These are phyloP conservation scores for Leptographium lundbergii DNA, from an alignment of 2,329 filamentous ascomycete species.

Conservation along the genomic window DNA sequence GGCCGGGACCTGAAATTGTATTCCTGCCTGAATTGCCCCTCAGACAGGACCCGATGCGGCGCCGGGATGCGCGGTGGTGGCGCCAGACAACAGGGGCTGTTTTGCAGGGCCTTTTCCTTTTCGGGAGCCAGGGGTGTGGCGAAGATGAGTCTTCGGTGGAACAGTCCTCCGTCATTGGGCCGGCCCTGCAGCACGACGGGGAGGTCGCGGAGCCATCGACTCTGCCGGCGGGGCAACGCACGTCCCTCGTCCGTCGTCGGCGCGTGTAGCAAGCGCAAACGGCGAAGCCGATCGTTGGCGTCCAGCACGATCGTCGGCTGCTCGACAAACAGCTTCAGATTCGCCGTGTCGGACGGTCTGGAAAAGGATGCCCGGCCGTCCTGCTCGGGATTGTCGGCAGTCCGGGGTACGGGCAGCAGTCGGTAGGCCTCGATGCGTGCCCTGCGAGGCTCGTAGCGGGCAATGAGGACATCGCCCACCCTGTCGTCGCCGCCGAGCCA, in stretches of 20 bases:
- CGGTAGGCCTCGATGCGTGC: conserved; percentile 73
- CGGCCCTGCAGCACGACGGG: conserved; percentile 37
- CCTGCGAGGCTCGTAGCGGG: conserved; percentile 60
- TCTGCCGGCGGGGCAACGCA: too few relatives aligned
- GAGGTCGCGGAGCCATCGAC: conserved; percentile 30
- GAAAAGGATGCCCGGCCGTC: neutral
- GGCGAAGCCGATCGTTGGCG: neutral
- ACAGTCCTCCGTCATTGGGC: conserved; percentile 7
- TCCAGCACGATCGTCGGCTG: neutral
- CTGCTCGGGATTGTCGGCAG: neutral
- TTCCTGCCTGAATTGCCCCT: neutral
- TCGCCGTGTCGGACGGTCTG: neutral
- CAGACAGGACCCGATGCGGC: conserved; percentile 31
- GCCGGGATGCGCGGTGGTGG: conserved; percentile 61
- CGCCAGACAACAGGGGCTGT: conserved; percentile 48
- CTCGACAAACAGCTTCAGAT: neutral
- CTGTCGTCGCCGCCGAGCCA: conserved; percentile 73
- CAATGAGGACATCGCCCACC: conserved; percentile 61
- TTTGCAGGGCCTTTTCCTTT: conserved; percentile 17
- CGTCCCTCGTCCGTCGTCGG: too few relatives aligned
- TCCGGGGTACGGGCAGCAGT: conserved; percentile 31
- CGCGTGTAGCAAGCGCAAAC: too few relatives aligned
- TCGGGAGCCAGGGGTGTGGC: conserved; percentile 35
- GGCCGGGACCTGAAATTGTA: too few relatives aligned
- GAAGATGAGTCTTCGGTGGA: conserved; percentile 58